Percentiles rank a stretch among this genome's conserved stretches.
Evolutionary conservation across 2,329 filamentous ascomycete species (phyloP).

Genomic region (Escovopsis weberi): DNA sequence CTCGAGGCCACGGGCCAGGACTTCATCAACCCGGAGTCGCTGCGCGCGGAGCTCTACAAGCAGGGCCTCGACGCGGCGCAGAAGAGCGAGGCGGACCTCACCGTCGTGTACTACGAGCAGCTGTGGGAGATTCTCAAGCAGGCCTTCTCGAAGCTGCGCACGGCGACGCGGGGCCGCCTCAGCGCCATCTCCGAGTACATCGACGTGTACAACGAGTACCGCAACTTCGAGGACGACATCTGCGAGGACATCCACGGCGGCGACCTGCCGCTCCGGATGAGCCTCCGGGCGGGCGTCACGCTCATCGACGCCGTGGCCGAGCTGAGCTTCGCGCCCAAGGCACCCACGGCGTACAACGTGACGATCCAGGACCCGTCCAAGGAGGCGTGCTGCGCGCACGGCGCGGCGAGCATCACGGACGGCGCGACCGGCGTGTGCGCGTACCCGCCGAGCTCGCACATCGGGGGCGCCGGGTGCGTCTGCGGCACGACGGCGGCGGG

Average conservation of each 20-base stretch:
- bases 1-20: constrained; percentile 15
- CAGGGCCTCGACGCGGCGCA: constrained; percentile 10
- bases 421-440: constrained; percentile 10
- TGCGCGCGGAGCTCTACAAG: constrained; percentile 14
- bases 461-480: constrained; percentile 18
- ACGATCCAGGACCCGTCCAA: constrained; percentile 20
- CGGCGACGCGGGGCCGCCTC: constrained; percentile 4
- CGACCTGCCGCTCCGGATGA: constrained; percentile 19
- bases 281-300: constrained; percentile 17
- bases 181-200: constrained; percentile 19
- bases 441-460: constrained; percentile 18
- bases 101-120: constrained; percentile 14
- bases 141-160: constrained; percentile 14
- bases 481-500: constrained; percentile 18
- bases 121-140: constrained; percentile 19
- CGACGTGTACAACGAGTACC: constrained; percentile 15
- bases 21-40: constrained; percentile 13
- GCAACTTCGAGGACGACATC: constrained; percentile 18
- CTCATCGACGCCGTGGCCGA: constrained; percentile 14
- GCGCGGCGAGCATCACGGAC: constrained; percentile 10
- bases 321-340: constrained; percentile 16
- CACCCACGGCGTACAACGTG: constrained; percentile 14
- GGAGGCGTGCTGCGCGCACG: constrained; percentile 19
- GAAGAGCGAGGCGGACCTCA: constrained; percentile 11
- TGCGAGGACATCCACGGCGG: constrained; percentile 19